Evolutionary conservation across 176 grass and related monocot species (phyloP).

Genomic region (Calamus simplicifolius): DNA sequence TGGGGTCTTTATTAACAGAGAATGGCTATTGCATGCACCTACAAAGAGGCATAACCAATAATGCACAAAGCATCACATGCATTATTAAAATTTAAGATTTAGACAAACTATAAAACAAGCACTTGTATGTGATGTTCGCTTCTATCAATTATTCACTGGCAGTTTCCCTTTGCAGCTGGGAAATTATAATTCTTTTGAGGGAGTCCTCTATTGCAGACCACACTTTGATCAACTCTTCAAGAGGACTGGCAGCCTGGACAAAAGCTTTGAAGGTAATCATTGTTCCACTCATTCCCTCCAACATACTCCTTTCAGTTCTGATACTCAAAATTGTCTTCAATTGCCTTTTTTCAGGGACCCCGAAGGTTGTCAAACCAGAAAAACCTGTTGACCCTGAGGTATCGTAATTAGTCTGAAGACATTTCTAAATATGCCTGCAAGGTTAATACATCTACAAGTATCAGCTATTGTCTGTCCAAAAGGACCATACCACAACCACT

Average conservation of each 20-base stretch:
- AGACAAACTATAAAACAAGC: too few species aligned
- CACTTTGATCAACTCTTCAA: constrained; percentile 98
- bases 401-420: neutral
- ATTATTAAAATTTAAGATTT: too few species aligned
- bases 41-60: too few species aligned
- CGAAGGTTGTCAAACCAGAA: constrained; percentile 94
- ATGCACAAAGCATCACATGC: too few species aligned
- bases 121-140: neutral
- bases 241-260: constrained; percentile 91
- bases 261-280: constrained; percentile 86
- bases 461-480: too few species aligned
- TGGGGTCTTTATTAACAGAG: too few species aligned
- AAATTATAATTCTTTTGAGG: constrained; percentile 95
- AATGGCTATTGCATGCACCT: too few species aligned
- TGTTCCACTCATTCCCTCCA: neutral
- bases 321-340: neutral
- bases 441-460: too few species aligned
- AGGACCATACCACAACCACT: too few species aligned
- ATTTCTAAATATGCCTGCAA: too few species aligned
- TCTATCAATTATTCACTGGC: neutral
- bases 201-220: constrained; percentile 94
- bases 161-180: constrained; percentile 44
- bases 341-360: constrained; percentile 56
- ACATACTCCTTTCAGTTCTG: neutral
- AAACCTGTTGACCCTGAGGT: constrained; percentile 78